Conservation (phyloP, 352 stramenopile species). For the Pythium scleroteichum region DNA sequence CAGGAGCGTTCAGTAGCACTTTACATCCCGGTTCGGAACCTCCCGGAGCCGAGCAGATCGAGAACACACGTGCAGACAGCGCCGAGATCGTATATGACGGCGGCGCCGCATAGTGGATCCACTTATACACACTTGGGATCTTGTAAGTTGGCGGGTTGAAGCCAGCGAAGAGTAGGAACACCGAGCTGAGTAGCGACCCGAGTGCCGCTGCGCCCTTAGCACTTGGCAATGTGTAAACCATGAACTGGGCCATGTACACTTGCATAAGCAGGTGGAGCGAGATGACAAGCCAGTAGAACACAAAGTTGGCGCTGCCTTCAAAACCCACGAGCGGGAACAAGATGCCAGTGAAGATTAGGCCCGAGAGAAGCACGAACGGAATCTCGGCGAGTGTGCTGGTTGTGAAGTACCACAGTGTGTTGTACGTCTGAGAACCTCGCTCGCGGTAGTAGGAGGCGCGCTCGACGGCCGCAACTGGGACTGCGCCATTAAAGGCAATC, state of each 20-base stretch:
- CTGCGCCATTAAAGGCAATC: conserved; percentile 58
- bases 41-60: conserved; percentile 30
- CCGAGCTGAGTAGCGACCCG: conserved; percentile 41
- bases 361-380: conserved; percentile 54
- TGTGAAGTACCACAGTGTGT: conserved; percentile 49
- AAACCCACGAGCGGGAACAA: conserved; percentile 62
- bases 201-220: conserved; percentile 38
- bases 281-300: conserved; percentile 58
- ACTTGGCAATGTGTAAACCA: conserved; percentile 48
- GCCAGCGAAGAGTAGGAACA: conserved; percentile 59
- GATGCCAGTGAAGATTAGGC: conserved; percentile 54
- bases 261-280: conserved; percentile 49
- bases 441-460: conserved; percentile 67
- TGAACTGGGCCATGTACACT: conserved; percentile 49
- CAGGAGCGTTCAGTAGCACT: conserved; percentile 25
- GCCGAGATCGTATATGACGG: conserved; percentile 51
- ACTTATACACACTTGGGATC: conserved; percentile 56
- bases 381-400: conserved; percentile 80
- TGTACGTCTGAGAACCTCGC: conserved; percentile 71
- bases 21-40: conserved; percentile 33
- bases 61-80: conserved; percentile 39
- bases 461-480: conserved; percentile 70
- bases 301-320: conserved; percentile 36
- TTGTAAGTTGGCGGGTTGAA: conserved; percentile 52
- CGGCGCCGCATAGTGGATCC: conserved; percentile 54